These are phyloP conservation scores for Argentina anserina DNA, from an alignment of 306 rosid genomes.

Conservation along the genomic window DNA sequence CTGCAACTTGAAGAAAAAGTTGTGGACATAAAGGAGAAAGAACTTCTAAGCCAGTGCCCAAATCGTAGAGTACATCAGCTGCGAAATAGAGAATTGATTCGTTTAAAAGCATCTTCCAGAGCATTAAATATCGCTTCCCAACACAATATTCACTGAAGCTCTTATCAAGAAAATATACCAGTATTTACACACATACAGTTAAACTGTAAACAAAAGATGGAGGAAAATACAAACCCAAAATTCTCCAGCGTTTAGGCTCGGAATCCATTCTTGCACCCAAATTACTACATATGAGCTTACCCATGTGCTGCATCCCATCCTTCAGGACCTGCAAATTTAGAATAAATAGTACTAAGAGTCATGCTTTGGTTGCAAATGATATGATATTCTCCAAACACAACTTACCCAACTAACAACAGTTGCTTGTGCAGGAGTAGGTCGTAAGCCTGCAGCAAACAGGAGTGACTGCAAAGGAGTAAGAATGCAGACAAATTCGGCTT, in stretches of 20 bases:
- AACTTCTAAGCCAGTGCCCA: constrained; percentile 92
- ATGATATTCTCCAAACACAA: constrained; percentile 16
- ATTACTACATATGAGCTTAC: constrained; percentile 84
- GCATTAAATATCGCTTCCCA: background rate
- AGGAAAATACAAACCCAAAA: constrained; percentile 56
- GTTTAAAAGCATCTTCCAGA: constrained; percentile 14
- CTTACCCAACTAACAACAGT: constrained; percentile 98
- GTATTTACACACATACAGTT: background rate
- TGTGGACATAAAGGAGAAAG: constrained; percentile 96
- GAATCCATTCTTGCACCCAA: constrained; percentile 99
- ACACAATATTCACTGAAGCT: background rate
- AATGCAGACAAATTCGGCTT: constrained; percentile 34
- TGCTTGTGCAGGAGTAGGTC: constrained; percentile 95
- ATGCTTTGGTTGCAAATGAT: background rate
- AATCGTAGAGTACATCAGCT: constrained; percentile 91
- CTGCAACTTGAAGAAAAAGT: constrained; percentile 92
- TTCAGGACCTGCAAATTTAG: constrained; percentile 55
- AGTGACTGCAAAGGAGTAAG: constrained; percentile 87
- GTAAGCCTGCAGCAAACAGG: constrained; percentile 97
- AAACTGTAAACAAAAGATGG: background rate
- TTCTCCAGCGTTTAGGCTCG: constrained; percentile 91
- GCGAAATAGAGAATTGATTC: constrained; percentile 32
- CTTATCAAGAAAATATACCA: background rate
- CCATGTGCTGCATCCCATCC: constrained; percentile 98
- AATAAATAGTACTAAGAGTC: constrained; percentile 3